Conservation (phyloP, 1,284 basidiomycete species). For the Ustilago tritici region DNA sequence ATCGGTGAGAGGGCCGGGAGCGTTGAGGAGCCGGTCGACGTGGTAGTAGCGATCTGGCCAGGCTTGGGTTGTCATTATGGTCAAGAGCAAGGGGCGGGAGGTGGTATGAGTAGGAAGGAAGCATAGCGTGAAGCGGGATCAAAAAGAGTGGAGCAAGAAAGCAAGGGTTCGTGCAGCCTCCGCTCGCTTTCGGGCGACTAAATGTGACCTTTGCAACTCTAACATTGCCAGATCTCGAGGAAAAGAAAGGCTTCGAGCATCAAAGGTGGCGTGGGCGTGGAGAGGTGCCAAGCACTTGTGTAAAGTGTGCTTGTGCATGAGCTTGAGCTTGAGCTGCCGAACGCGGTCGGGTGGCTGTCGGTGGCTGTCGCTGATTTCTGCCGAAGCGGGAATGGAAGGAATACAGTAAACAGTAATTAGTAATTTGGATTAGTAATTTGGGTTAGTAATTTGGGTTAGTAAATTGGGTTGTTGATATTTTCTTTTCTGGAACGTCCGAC, state of each 20-base stretch:
- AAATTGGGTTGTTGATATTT: conserved; percentile 5
- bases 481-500: conserved; percentile 16
- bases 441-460: not conserved
- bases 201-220: not conserved
- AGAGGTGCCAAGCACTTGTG: too few relatives aligned
- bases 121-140: conserved; percentile 3
- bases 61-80: conserved; percentile 3
- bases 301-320: too few relatives aligned
- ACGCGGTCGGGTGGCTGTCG: not conserved
- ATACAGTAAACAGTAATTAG: not conserved
- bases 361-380: not conserved
- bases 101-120: not conserved
- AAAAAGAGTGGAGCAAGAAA: conserved; percentile 9
- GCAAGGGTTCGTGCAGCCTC: conserved; percentile 12
- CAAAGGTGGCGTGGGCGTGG: too few relatives aligned
- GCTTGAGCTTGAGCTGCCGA: not conserved
- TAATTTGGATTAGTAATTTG: not conserved
- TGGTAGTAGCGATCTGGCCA: conserved; percentile 48
- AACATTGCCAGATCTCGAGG: too few relatives aligned
- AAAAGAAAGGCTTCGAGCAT: too few relatives aligned
- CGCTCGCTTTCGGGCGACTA: not conserved
- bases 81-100: not conserved
- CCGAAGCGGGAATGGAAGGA: not conserved
- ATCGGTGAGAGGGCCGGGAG: conserved; percentile 73
- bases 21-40: conserved; percentile 78